Evolutionary conservation across 1,284 basidiomycete species (phyloP), one percentile per base, ranked within the genome.

Genomic region (Chiua sp.): DNA sequence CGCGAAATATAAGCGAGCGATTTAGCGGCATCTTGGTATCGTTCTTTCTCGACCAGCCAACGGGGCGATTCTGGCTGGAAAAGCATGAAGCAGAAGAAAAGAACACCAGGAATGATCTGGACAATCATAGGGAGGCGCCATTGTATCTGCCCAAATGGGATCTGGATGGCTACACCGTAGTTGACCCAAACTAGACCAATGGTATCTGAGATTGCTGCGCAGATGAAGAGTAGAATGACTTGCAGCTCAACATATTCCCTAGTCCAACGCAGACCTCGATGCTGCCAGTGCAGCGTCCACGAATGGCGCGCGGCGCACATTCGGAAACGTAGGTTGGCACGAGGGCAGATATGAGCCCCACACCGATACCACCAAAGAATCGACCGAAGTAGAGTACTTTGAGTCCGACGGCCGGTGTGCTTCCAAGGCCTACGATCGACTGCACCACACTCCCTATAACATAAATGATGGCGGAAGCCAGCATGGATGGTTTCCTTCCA

Each of bases 11-110:
- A 82, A 26, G 81, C 82, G 42, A 87, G 79, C 8, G 79, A 78
- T 37, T 66, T 68, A 7, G 82, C 82, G 2, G 87, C 86, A 13
- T 79, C 72, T n/a, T 83, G 81, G 52, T 81, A 79, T 46, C 78
- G 75, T 58, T 79, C 81, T 57, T 80, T 81, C 65, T 83, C 80
- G n/a, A 87, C 80, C 18, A 88, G 76, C 85, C 85, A 89, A 4
- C 87, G 80, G 6, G 85, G 86, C 3, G 85, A 84, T 67, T 88
- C 87, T 10, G 81, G 81, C 62, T 84, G 80, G 68, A 86, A 82
- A 48, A 79, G 61, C 74, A 84, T 81, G 7, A 77, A 73, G 28
- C 80, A 20, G 15, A 81, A 68, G 63, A 83, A 82, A 3, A 85
- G 61, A 11, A 79, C 72, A 2, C 82, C 83, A 0, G 85, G 86